A percentile compares a stretch with the other conserved stretches of the same genome.
Evolutionary conservation across 441 rosid genomes (phyloP).

Genomic region (Pelargonium cotyledonis): DNA sequence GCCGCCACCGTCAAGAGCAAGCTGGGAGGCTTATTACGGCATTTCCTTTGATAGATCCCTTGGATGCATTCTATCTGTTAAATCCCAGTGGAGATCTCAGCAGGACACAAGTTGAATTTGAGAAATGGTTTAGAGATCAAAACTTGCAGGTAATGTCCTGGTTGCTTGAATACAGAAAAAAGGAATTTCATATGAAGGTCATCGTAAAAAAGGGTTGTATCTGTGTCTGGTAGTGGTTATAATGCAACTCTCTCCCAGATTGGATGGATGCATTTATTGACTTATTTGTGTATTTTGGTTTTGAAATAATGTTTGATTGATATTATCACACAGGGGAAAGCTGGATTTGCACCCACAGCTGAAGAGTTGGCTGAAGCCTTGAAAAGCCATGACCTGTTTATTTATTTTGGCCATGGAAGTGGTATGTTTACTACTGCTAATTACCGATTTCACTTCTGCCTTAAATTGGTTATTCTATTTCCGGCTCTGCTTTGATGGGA

Average conservation of each 20-base stretch:
- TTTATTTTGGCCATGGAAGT: slow-evolving; percentile 92
- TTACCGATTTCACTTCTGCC: not conserved
- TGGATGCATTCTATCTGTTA: slow-evolving; percentile 84
- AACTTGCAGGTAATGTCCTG: slow-evolving; percentile 57
- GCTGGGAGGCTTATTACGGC: slow-evolving; percentile 29
- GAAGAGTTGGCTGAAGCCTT: slow-evolving; percentile 68
- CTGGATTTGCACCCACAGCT: slow-evolving; percentile 63
- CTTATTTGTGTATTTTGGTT: slow-evolving; percentile 9
- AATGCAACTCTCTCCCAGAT: not conserved
- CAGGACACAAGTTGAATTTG: slow-evolving; percentile 57
- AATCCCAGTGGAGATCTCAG: slow-evolving; percentile 91
- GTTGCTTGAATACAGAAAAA: slow-evolving; percentile 1
- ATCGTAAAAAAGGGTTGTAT: not conserved
- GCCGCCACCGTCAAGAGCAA: slow-evolving; percentile 35
- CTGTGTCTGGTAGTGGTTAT: not conserved
- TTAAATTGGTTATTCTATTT: not conserved
- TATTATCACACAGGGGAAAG: slow-evolving; percentile 56
- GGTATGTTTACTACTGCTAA: slow-evolving; percentile 38
- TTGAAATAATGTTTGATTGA: not conserved
- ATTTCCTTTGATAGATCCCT: slow-evolving; percentile 80
- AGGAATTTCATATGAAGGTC: too few species aligned
- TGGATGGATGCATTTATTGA: not conserved
- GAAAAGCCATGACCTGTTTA: slow-evolving; percentile 74
- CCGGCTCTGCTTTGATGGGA: not conserved
- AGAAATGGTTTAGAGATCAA: slow-evolving; percentile 71